Evolutionary conservation across 352 stramenopile species (phyloP).

Genomic region (Globisporangium takayamanum): DNA sequence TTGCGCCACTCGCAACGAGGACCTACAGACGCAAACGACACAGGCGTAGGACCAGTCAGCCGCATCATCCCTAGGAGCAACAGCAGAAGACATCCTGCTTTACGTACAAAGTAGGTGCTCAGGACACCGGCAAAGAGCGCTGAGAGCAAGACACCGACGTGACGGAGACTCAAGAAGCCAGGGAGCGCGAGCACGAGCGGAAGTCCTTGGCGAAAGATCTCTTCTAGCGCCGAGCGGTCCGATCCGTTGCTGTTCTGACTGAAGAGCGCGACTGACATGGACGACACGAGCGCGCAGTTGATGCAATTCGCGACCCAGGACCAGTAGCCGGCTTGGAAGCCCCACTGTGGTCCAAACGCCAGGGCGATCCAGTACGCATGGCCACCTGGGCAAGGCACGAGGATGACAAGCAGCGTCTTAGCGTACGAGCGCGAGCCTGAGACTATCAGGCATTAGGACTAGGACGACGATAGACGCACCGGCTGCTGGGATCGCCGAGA

Average conservation of each 20-base stretch:
- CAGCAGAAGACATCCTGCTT: not conserved
- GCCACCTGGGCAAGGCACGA: constrained; percentile 17
- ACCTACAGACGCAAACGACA: constrained; percentile 10
- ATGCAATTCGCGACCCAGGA: constrained; percentile 76
- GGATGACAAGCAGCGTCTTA: not conserved
- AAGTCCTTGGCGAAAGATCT: constrained; percentile 42
- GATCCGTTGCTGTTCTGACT: constrained; percentile 10
- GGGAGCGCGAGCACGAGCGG: constrained; percentile 43
- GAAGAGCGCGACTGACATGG: constrained; percentile 30
- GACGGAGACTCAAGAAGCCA: constrained; percentile 34
- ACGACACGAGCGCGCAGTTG: constrained; percentile 65
- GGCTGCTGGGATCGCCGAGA: constrained; percentile 34
- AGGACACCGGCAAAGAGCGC: constrained; percentile 29
- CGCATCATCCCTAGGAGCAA: not conserved
- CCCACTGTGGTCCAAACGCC: constrained; percentile 58
- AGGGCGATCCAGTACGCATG: constrained; percentile 65
- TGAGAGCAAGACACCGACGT: constrained; percentile 26
- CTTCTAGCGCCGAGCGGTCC: constrained; percentile 24
- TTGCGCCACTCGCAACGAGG: constrained; percentile 30
- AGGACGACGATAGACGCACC: not conserved
- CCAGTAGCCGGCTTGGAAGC: constrained; percentile 79
- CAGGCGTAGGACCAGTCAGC: not conserved
- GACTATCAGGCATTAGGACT: not conserved
- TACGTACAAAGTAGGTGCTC: constrained; percentile 29
- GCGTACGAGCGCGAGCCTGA: not conserved